Percentiles rank a stretch among this genome's conserved stretches.
These are phyloP conservation scores for Xylaria sp. DNA, from an alignment of 2,329 filamentous ascomycete species.

Conservation along the genomic window DNA sequence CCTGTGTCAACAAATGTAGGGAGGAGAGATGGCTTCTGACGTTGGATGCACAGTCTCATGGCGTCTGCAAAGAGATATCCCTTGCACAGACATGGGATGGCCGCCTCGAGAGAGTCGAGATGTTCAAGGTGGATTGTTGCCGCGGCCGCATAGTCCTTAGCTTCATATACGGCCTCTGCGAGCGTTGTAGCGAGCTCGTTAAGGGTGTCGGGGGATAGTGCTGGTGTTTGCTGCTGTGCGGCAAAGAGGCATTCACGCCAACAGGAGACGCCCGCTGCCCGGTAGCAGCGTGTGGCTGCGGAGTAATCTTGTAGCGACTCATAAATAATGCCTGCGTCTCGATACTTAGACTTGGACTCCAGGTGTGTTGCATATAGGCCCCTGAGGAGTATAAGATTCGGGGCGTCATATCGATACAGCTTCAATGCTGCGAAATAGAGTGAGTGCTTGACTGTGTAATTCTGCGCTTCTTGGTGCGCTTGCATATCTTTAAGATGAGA, in stretches of 20 bases:
- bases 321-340: slow-evolving; percentile 88
- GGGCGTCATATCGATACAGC: slow-evolving; percentile 81
- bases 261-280: slow-evolving; percentile 73
- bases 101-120: slow-evolving; percentile 71
- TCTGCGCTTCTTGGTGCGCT: slow-evolving; percentile 76
- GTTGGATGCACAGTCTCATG: slow-evolving; percentile 74
- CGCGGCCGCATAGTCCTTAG: slow-evolving; percentile 81
- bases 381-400: slow-evolving; percentile 71
- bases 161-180: slow-evolving; percentile 79
- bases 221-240: slow-evolving; percentile 69
- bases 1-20: slow-evolving; percentile 73
- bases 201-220: slow-evolving; percentile 65
- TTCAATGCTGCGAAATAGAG: slow-evolving; percentile 80
- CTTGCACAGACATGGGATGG: slow-evolving; percentile 81
- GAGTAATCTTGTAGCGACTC: slow-evolving; percentile 80
- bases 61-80: slow-evolving; percentile 88
- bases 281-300: slow-evolving; percentile 82
- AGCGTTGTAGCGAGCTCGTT: slow-evolving; percentile 73
- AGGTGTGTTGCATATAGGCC: slow-evolving; percentile 81
- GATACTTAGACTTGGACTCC: slow-evolving; percentile 74
- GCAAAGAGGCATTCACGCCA: slow-evolving; percentile 92
- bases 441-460: slow-evolving; percentile 78
- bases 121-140: slow-evolving; percentile 84
- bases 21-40: slow-evolving; percentile 67
- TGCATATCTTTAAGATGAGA: slow-evolving; percentile 74